phyloP scores from a whole-genome alignment of 2,329 filamentous ascomycete species.

The Fusarium siculi region DNA sequence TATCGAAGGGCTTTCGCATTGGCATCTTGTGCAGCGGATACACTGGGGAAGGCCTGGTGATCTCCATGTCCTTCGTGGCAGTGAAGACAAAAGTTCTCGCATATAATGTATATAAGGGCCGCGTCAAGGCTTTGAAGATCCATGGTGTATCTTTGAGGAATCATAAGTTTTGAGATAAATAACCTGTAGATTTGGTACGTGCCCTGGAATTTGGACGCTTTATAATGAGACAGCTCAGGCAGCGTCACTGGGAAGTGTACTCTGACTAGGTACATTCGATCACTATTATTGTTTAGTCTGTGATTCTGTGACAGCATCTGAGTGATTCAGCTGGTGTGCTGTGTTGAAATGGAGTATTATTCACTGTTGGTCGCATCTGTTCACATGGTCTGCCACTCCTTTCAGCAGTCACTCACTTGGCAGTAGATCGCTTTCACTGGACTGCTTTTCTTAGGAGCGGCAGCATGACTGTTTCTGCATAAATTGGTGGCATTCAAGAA shows the following conservation, averaged over 20 bases:
- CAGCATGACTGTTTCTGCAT: no score
- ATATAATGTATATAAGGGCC: background rate
- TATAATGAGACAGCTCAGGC: background rate
- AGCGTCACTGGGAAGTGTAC: background rate
- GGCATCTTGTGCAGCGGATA: fast-evolving
- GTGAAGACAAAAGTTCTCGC: background rate
- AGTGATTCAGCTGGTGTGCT: background rate
- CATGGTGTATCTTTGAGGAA: fast-evolving
- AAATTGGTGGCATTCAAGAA: no score
- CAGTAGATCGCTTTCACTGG: background rate
- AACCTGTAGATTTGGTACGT: background rate
- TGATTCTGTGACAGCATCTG: no score
- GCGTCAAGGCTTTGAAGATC: background rate
- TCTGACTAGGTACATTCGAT: no score
- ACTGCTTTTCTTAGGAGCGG: background rate
- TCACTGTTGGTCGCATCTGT: background rate
- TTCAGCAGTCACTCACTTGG: background rate
- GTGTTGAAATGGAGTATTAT: background rate
- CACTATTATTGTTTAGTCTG: background rate
- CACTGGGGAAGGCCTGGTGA: background rate
- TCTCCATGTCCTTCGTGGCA: background rate
- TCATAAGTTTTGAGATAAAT: background rate
- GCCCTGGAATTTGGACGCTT: background rate
- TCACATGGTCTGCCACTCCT: background rate
- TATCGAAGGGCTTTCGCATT: background rate